These are phyloP conservation scores for Citrus hindsii DNA, from an alignment of 345 rosid species.

Conservation along the genomic window DNA sequence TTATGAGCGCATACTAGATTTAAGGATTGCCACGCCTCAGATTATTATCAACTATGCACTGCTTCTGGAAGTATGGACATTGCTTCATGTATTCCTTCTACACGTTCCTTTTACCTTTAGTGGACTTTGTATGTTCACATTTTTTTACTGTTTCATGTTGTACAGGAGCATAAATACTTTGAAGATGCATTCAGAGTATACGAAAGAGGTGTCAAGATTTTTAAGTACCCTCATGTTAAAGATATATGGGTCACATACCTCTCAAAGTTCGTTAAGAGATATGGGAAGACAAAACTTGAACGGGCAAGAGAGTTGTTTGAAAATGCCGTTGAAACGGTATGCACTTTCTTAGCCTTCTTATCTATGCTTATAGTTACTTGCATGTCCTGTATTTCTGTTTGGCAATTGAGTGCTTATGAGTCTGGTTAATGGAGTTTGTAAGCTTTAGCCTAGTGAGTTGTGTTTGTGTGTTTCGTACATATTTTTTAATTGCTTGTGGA, in stretches of 20 bases:
- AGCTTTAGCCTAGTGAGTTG: neutral
- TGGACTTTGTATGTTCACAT: neutral
- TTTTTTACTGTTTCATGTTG: slow-evolving; percentile 6
- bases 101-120: neutral
- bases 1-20: slow-evolving; percentile 87
- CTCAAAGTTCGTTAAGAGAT: slow-evolving; percentile 85
- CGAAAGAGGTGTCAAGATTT: slow-evolving; percentile 96
- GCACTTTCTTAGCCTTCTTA: slow-evolving; percentile 11
- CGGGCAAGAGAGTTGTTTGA: slow-evolving; percentile 92
- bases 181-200: slow-evolving; percentile 99
- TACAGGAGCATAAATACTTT: slow-evolving; percentile 81
- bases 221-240: slow-evolving; percentile 95
- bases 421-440: neutral
- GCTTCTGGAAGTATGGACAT: slow-evolving; percentile 59
- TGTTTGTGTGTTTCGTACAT: neutral
- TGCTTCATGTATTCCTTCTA: neutral
- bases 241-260: slow-evolving; percentile 94
- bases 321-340: slow-evolving; percentile 84
- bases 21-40: slow-evolving; percentile 97
- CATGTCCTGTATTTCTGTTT: neutral
- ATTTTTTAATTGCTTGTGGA: neutral
- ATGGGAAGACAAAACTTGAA: slow-evolving; percentile 86
- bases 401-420: neutral
- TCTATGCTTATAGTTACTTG: neutral
- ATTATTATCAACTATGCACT: slow-evolving; percentile 82